Evolutionary conservation across 2,329 filamentous ascomycete species (phyloP), one percentile per base, ranked within the genome.

Genomic region (Pseudomassariella vexata): DNA sequence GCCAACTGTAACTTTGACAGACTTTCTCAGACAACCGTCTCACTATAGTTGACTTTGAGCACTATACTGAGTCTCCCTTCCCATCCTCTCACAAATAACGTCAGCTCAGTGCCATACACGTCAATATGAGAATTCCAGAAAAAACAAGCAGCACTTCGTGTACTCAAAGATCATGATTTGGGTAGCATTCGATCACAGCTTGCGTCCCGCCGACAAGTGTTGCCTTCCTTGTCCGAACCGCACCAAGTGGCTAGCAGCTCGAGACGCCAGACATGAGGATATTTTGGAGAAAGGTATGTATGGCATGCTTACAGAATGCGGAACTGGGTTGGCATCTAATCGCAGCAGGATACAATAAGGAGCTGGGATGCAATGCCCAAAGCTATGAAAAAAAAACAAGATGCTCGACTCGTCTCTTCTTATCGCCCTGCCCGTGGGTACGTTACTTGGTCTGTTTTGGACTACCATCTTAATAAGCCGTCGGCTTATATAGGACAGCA

Each of bases 161-260:
- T 89, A 88, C 57, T 85, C 79, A n/a, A 85, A 88, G 51, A 70
- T 89, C 41, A 85, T 88, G 79, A 68, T 89, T 15, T 89, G 83
- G 84, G 84, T 89, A 4, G 82, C 83, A 12, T 76, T 89, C 40
- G 84, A 89, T 52, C 77, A 83, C 5, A 83, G 79, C 8, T 60
- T 88, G 9, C 80, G 84, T 2, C 70, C 88, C 1, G 68, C 81
- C 4, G 82, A 88, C 12, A 89, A 87, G 57, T 66, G 85, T 34
- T 82, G 79, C 45, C 71, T 89, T 15, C 83, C 84, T 0, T 88
- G 84, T 39, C 83, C 82, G 2, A 80, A 82, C 46, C 70, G 82
- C 3, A 55, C 53, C 24, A 68, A 73, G 30, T 89, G 84, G 85
- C 59, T 82, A 24, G 66, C 66, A 28, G 72, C 76, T 3, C 66